Base-by-base conservation (phyloP, 164 flowering plant species). In the Amborella trichopoda region DNA sequence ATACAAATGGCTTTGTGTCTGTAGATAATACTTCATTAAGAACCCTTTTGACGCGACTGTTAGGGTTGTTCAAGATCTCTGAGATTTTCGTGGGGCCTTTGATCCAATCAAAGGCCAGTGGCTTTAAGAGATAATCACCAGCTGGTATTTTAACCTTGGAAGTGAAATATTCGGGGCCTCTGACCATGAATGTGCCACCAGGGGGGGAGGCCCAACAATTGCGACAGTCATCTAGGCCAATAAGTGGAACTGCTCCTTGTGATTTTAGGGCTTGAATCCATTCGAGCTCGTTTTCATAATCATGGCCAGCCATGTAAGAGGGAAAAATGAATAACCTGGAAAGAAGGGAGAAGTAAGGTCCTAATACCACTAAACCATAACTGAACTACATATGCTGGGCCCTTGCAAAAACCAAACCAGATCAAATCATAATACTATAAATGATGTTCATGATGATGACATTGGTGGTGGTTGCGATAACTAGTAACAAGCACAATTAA, bases 41-140 rank as follows among this genome's bases (percentile, higher is more conserved):
- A 38, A 69, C 86, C 56, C 60, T 78, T 61, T 76, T 72, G 21
- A 89, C 68, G 37, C 90, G 83, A 62, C 60, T 66, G 34, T 66
- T 76, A 18, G 77, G 80, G 58, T 85, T 21, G 44, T 64, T 74
- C 45, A 85, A 57, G 18, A 85, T 52, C 28, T 78, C 85, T 9
- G 63, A 59, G 46, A 85, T 68, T 56, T 85, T 89, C 26, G 79
- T 48, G 11, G 85, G 44, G 23, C 80, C 62, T 69, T 70, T 85
- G n/a, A 89, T 57, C 97, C 97, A 89, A 58, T 89, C 97, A 55
- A 89, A 85, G 1, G 83, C 97, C 6, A 83, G 67, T 39, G 95
- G 94, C 58, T 72, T 73, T 41, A 89, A 64, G 39, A 89, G 85
- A 62, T 66, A 85, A 2, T 82, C 83, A 11, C 83, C 86, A 44